A percentile compares a stretch with the other conserved stretches of the same genome.
phyloP scores from a whole-genome alignment of 2,329 filamentous ascomycete species.

The Colletotrichum paranaense region DNA sequence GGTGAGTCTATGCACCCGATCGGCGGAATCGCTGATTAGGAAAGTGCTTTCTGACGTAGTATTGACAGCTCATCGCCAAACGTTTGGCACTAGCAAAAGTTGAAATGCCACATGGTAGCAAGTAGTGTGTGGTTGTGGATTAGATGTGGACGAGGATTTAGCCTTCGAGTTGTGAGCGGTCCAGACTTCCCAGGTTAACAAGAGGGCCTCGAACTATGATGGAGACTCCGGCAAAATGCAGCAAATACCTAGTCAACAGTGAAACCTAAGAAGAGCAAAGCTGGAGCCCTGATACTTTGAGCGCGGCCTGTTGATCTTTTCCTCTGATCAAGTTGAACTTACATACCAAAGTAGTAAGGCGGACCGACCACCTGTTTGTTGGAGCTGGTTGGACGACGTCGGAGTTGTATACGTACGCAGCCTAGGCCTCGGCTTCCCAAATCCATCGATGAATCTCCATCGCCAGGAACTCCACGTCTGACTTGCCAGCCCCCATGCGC shows the following conservation, averaged over 20 bases:
- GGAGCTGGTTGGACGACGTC: neutral
- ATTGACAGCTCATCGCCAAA: conserved; percentile 27
- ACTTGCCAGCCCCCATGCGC: neutral
- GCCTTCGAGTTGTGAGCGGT: neutral
- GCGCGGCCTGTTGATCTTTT: neutral
- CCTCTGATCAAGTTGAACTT: neutral
- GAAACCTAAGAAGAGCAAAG: neutral
- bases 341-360: neutral
- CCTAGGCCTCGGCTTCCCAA: neutral
- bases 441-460: neutral
- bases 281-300: neutral
- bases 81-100: conserved; percentile 20
- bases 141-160: neutral
- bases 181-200: neutral
- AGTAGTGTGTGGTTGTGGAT: neutral
- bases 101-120: neutral
- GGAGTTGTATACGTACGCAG: neutral
- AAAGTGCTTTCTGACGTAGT: conserved; percentile 3
- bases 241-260: neutral
- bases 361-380: neutral
- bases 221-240: neutral
- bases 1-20: conserved; percentile 23
- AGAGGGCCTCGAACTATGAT: neutral
- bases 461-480: neutral
- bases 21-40: neutral